Percentiles rank a stretch among this genome's conserved stretches.
phyloP scores from a whole-genome alignment of 441 rosid genomes.

The Mallotus repandus region DNA sequence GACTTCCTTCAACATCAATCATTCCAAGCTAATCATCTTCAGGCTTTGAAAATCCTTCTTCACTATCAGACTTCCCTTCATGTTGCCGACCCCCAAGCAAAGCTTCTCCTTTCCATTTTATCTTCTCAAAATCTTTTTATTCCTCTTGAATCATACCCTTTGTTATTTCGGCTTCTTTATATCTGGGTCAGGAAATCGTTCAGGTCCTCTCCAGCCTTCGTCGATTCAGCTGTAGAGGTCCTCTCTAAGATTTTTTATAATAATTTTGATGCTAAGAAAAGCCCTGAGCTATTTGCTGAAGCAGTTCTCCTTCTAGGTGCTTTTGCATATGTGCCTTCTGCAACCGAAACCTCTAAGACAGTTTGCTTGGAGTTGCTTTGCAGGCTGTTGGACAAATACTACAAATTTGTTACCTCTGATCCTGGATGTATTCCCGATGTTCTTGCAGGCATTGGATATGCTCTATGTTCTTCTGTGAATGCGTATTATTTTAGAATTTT shows the following conservation, averaged over 20 bases:
- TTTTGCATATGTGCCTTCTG: constrained; percentile 51
- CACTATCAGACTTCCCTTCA: constrained; percentile 66
- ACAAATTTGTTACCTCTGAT: constrained; percentile 33
- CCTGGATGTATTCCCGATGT: constrained; percentile 47
- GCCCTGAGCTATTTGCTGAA: constrained; percentile 53
- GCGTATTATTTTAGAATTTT: constrained; percentile 44
- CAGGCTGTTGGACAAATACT: constrained; percentile 55
- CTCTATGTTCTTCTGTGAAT: constrained; percentile 55
- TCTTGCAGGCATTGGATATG: constrained; percentile 91
- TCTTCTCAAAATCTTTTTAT: constrained; percentile 44
- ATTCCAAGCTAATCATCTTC: constrained; percentile 53
- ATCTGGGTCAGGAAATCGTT: constrained; percentile 86
- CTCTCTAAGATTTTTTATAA: constrained; percentile 39
- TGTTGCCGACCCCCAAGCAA: constrained; percentile 93
- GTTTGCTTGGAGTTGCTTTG: constrained; percentile 62
- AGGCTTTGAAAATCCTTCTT: constrained; percentile 61
- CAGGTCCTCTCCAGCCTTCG: constrained; percentile 52
- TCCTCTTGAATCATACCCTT: constrained; percentile 55
- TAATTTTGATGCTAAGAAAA: constrained; percentile 33
- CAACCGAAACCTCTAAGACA: constrained; percentile 49
- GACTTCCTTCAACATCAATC: constrained; percentile 55
- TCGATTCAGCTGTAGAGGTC: constrained; percentile 62
- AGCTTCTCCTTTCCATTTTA: constrained; percentile 66
- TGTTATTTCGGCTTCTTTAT: constrained; percentile 68
- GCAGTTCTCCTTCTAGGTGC: constrained; percentile 73